Percentiles rank a stretch among this genome's conserved stretches.
These are phyloP conservation scores for Hymenoscyphus albidus DNA, from an alignment of 2,329 filamentous ascomycete species.

Conservation along the genomic window DNA sequence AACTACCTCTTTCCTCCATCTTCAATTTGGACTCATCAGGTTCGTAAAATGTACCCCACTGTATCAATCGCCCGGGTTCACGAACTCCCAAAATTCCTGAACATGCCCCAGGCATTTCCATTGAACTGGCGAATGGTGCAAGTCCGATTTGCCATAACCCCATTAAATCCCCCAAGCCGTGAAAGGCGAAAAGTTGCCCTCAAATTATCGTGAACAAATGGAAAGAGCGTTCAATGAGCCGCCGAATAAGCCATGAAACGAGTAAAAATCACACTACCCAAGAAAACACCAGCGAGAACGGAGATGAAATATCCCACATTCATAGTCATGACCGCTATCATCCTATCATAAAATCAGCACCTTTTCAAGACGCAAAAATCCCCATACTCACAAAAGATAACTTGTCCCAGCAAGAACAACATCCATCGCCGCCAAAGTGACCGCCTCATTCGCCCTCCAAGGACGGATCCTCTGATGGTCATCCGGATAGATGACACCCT, in stretches of 20 bases:
- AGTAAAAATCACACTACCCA: conserved; percentile 65
- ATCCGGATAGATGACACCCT: not conserved
- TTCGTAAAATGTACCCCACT: too few species aligned
- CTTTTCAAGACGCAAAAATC: too few species aligned
- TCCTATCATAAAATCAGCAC: conserved; percentile 50
- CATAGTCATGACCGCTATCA: conserved; percentile 89
- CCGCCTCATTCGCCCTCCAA: conserved; percentile 78
- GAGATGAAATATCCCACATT: conserved; percentile 86
- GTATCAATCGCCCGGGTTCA: too few species aligned
- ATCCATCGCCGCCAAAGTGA: conserved; percentile 67
- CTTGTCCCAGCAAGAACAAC: conserved; percentile 71
- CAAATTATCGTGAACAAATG: too few species aligned
- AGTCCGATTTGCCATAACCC: too few species aligned
- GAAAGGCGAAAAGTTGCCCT: too few species aligned
- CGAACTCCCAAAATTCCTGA: too few species aligned
- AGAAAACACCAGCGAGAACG: conserved; percentile 70
- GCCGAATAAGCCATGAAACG: conserved; percentile 23
- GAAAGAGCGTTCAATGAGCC: not conserved
- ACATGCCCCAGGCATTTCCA: too few species aligned
- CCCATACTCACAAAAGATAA: conserved; percentile 73
- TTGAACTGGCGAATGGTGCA: too few species aligned
- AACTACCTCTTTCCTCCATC: too few species aligned
- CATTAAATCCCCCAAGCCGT: too few species aligned
- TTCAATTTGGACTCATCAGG: too few species aligned
- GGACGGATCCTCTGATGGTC: conserved; percentile 50